These are phyloP conservation scores for Fomes fomentarius DNA, from an alignment of 1,284 basidiomycete species.

Conservation along the genomic window DNA sequence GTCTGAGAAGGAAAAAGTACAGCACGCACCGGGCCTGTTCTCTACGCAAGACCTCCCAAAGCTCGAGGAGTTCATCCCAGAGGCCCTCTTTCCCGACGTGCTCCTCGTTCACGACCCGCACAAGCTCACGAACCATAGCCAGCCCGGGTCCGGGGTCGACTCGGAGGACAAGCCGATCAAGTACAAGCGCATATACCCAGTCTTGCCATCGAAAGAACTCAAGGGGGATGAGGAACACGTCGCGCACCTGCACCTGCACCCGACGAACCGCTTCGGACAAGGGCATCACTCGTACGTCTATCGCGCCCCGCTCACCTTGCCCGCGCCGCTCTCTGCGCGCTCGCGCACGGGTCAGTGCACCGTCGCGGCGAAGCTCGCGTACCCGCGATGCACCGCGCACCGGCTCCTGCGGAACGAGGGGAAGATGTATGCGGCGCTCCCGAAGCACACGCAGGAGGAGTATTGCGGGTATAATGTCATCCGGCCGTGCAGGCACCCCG, in stretches of 20 bases:
- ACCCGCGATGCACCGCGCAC: constrained; percentile 22
- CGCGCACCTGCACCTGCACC: constrained; percentile 30
- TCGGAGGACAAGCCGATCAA: constrained; percentile 7
- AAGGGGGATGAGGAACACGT: too few relatives aligned
- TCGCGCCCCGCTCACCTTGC: constrained; percentile 36
- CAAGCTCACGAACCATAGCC: constrained; percentile 7
- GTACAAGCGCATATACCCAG: constrained; percentile 31
- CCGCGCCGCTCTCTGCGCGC: constrained; percentile 31
- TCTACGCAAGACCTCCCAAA: constrained; percentile 23
- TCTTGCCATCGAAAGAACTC: constrained; percentile 1
- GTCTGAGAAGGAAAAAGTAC: too few relatives aligned
- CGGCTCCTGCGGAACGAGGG: constrained; percentile 42
- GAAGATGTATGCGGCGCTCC: constrained; percentile 45
- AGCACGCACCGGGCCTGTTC: not conserved
- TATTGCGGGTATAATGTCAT: constrained; percentile 51
- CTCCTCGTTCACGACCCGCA: constrained; percentile 36
- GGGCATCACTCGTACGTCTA: constrained; percentile 40
- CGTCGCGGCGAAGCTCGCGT: constrained; percentile 40
- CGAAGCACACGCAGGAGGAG: constrained; percentile 47
- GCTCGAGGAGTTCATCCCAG: constrained; percentile 38
- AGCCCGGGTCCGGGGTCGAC: too few relatives aligned
- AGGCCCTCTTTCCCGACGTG: constrained; percentile 35
- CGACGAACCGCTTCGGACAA: constrained; percentile 34
- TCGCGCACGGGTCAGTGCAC: constrained; percentile 30
- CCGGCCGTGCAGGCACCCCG: constrained; percentile 43